These are phyloP conservation scores for Zelopaecilomyces penicillatus DNA, from an alignment of 2,329 filamentous ascomycete species.

Conservation along the genomic window DNA sequence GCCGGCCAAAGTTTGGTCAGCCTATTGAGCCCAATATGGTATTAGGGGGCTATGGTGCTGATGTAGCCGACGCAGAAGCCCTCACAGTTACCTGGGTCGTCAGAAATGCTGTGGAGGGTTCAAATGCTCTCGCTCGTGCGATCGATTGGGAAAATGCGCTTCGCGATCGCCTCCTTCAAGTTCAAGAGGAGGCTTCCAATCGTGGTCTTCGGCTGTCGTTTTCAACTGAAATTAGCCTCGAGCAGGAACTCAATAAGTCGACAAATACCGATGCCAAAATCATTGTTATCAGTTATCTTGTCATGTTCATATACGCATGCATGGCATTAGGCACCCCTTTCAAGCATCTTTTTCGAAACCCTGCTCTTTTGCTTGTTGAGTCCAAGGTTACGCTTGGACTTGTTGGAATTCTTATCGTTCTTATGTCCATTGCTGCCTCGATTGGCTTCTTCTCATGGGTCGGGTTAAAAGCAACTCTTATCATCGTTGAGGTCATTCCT, in stretches of 20 bases:
- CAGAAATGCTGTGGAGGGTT: conserved; percentile 72
- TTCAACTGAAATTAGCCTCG: conserved; percentile 88
- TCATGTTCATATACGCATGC: conserved; percentile 98
- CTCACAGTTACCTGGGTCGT: conserved; percentile 93
- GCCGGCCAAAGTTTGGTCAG: conserved; percentile 81
- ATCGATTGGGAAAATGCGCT: conserved; percentile 86
- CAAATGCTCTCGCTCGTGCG: conserved; percentile 59
- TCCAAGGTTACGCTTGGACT: conserved; percentile 97
- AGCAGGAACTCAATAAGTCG: conserved; percentile 93
- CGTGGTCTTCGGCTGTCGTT: conserved; percentile 84
- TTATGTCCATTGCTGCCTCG: conserved; percentile 95
- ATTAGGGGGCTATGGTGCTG: conserved; percentile 67
- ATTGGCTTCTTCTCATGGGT: conserved; percentile 90
- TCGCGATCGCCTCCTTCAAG: conserved; percentile 62
- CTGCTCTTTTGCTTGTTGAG: conserved; percentile 77
- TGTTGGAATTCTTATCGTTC: conserved; percentile 84
- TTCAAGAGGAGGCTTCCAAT: conserved; percentile 69
- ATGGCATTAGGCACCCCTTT: conserved; percentile 82
- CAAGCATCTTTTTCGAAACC: conserved; percentile 70
- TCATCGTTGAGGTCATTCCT: conserved; percentile 96
- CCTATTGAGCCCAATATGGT: conserved; percentile 80
- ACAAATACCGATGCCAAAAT: conserved; percentile 98
- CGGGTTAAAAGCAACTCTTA: conserved; percentile 89
- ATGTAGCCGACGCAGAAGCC: conserved; percentile 66
- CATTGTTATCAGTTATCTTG: conserved; percentile 88